phyloP scores from a whole-genome alignment of 768 basidiomycete species.

The Psilocybe cubensis region DNA sequence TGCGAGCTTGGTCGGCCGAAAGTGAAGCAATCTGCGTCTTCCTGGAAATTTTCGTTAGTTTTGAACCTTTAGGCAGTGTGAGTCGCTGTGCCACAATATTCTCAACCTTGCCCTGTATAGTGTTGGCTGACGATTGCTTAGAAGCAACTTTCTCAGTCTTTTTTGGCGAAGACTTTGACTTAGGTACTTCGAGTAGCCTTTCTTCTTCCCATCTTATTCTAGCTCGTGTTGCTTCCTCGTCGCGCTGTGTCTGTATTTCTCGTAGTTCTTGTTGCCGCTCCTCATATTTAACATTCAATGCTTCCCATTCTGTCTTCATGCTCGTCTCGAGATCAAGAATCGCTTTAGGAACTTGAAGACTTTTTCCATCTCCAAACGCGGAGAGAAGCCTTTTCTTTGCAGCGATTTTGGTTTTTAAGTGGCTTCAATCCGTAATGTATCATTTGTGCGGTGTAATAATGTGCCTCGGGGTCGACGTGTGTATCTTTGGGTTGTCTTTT shows the following conservation, averaged over 20 bases:
- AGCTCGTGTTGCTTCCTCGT: not conserved
- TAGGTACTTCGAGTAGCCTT: not conserved
- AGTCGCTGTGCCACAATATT: not conserved
- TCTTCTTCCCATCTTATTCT: not conserved
- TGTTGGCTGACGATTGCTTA: not conserved
- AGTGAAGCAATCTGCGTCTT: not conserved
- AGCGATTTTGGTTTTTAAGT: slow-evolving; percentile 26
- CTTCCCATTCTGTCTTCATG: slow-evolving; percentile 24
- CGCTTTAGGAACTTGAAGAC: slow-evolving; percentile 20
- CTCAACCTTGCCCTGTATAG: not conserved
- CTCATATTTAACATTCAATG: slow-evolving; percentile 19
- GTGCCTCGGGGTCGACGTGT: slow-evolving; percentile 23
- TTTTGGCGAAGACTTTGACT: not conserved
- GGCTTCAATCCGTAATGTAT: slow-evolving; percentile 30
- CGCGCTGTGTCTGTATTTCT: not conserved
- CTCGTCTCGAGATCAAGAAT: slow-evolving; percentile 24
- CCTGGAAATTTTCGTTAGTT: not conserved
- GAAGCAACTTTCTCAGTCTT: not conserved
- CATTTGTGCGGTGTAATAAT: slow-evolving; percentile 31
- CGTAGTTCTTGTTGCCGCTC: slow-evolving; percentile 3
- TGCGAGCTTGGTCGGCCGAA: not conserved
- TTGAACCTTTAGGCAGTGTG: not conserved
- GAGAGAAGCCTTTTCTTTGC: slow-evolving; percentile 27
- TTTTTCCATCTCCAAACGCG: slow-evolving; percentile 23
- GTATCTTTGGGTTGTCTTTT: slow-evolving; percentile 24